Base-by-base conservation (phyloP, 768 basidiomycete genomes). In the Panellus pusillus region DNA sequence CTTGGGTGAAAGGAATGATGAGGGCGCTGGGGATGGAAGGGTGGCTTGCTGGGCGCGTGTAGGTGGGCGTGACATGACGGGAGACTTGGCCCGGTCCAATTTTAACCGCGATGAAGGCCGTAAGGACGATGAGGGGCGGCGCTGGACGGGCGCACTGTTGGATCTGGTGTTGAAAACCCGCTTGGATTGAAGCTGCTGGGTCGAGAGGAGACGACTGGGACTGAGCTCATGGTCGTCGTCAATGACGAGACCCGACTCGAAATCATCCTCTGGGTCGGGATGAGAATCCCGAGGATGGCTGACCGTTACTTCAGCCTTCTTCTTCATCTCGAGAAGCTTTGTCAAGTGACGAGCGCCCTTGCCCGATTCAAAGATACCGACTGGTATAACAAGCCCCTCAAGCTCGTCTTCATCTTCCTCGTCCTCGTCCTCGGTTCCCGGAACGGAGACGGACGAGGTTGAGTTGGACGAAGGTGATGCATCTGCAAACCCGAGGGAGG, bases 151-250 rank as follows among this genome's bases (percentile, higher is more conserved):
- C 20, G 79, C 74, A 61, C 79, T 87, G 64, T 80, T 80, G 60
- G 83, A 85, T 45, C 87, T 82, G 43, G 32, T 38, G 41, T 70
- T 72, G 58, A 73, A 71, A 60, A 69, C 66, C 36, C 71, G 78
- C 51, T 73, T 71, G 17, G 72, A 69, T 55, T 80, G 74, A 17
- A 72, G 68, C 19, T 65, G 63, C 19, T 78, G 76, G 29, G 74
- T 64, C 57, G 77, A 82, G 65, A 83, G 72, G 18, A 93, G 78
- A 48, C 89, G 77, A 66, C 86, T 88, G 13, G 89, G 88, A 65
- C 87, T 91, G 44, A 93, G 82, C 65, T 93, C 90, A 48, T 79
- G 80, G 65, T 91, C 91, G 57, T 90, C 88, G 63, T 87, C 86
- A 62, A 94, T 86, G 59, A 92, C 79, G 47, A 94, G 83, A 13